Percentiles rank a stretch among this genome's conserved stretches.
Evolutionary conservation across 176 grass and related monocot genomes (phyloP).

Genomic region (Ensete glaucum): DNA sequence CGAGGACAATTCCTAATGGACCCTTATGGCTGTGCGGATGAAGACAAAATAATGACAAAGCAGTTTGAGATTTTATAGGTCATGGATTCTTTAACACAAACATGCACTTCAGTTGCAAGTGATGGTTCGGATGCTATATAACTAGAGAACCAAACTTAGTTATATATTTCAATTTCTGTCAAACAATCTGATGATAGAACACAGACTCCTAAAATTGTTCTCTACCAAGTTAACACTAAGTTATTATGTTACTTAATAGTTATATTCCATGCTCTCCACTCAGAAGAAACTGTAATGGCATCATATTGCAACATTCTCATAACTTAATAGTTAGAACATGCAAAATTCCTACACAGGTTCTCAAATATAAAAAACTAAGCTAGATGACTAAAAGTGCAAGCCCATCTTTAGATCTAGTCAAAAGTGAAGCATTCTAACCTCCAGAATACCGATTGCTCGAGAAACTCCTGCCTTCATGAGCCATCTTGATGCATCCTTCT

Average conservation of each 20-base stretch:
- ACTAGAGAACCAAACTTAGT: no score
- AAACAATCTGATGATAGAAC: not conserved
- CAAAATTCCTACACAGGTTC: not conserved
- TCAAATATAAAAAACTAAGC: not conserved
- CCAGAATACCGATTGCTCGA: constrained; percentile 52
- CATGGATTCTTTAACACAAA: no score
- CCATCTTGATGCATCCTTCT: constrained; percentile 37
- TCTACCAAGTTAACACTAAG: not conserved
- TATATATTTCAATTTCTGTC: not conserved
- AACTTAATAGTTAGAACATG: not conserved
- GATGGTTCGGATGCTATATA: no score
- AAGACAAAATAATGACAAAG: no score
- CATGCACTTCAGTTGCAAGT: no score
- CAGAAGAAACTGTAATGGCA: not conserved
- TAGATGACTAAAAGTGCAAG: not conserved
- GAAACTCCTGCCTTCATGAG: constrained; percentile 45
- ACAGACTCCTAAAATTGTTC: not conserved
- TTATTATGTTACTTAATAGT: not conserved
- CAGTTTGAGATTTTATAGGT: no score
- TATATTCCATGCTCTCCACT: no score
- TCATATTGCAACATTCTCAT: not conserved
- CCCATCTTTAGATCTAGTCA: not conserved
- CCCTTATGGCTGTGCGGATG: no score
- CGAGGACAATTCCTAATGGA: no score
- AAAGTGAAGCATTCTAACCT: constrained; percentile 39